Conservation (phyloP, 2,329 filamentous ascomycete genomes). For the Mollisiaceae sp. region DNA sequence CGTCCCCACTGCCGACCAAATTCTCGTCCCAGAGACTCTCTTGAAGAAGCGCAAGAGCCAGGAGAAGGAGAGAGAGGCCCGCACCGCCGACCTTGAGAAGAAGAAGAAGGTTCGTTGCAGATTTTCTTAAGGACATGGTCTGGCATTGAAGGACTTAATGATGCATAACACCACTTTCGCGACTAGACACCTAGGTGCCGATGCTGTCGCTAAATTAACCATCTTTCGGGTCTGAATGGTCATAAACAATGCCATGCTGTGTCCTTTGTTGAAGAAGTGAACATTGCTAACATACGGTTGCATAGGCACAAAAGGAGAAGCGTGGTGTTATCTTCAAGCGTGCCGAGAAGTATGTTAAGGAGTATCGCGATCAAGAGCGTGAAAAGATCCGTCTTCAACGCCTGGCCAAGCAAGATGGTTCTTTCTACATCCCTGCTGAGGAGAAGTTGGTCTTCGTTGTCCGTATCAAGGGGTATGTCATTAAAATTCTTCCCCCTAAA, state of each 20-base stretch:
- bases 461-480: slow-evolving; percentile 91
- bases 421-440: slow-evolving; percentile 93
- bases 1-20: slow-evolving; percentile 92
- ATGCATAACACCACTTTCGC: slow-evolving; percentile 86
- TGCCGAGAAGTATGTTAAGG: slow-evolving; percentile 99
- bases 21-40: slow-evolving; percentile 98
- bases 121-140: slow-evolving; percentile 33
- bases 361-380: slow-evolving; percentile 97
- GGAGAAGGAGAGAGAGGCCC: slow-evolving; percentile 97
- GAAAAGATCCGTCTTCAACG: slow-evolving; percentile 96
- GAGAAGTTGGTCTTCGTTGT: slow-evolving; percentile 96
- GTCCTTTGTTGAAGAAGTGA: slow-evolving; percentile 20
- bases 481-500: slow-evolving; percentile 10
- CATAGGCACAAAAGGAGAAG: slow-evolving; percentile 97
- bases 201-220: slow-evolving; percentile 99
- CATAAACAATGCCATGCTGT: slow-evolving; percentile 33
- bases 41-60: slow-evolving; percentile 99
- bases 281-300: slow-evolving; percentile 46
- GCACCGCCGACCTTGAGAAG: slow-evolving; percentile 78
- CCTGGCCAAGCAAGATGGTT: slow-evolving; percentile 88
- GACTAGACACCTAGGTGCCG: slow-evolving; percentile 85
- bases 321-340: slow-evolving; percentile 99
- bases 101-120: slow-evolving; percentile 74
- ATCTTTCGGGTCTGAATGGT: slow-evolving; percentile 98
- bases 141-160: slow-evolving; percentile 59